Percentiles rank a stretch among this genome's conserved stretches.
Conservation (phyloP, 1,139 yeast species). For the Nematodospora anomalae region DNA sequence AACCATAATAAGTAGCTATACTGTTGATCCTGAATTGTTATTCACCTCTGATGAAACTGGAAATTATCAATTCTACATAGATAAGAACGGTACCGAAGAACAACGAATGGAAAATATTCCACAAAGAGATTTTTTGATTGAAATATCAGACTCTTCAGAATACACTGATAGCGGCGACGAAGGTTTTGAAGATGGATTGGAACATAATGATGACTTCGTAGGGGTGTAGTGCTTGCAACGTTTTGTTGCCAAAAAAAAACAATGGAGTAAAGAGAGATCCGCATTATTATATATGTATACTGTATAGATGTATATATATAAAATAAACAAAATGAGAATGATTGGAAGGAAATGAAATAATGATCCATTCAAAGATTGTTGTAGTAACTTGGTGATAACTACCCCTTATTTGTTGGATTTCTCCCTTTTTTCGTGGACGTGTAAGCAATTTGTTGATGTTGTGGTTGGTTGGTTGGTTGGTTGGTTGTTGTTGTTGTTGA, state of each 20-base stretch:
- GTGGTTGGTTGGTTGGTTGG: too few species aligned
- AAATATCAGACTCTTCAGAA: constrained; percentile 22
- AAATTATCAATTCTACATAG: constrained; percentile 31
- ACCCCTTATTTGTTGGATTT: too few species aligned
- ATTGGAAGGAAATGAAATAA: too few species aligned
- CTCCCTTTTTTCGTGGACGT: too few species aligned
- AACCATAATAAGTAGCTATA: constrained; percentile 33
- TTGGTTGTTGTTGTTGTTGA: too few species aligned
- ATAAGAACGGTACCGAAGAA: constrained; percentile 13
- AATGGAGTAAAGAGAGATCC: too few species aligned
- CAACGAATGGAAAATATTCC: constrained; percentile 11
- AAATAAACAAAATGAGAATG: too few species aligned
- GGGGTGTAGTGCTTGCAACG: constrained; percentile 6
- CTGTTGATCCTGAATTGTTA: constrained; percentile 30
- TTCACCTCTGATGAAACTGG: constrained; percentile 23
- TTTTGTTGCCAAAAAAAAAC: constrained; percentile 1
- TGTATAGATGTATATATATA: too few species aligned
- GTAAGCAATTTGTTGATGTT: too few species aligned
- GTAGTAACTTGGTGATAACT: too few species aligned
- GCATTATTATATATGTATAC: too few species aligned
- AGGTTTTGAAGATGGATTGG: constrained; percentile 29
- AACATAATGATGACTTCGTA: constrained; percentile 28
- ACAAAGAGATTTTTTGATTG: constrained; percentile 23
- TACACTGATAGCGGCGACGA: constrained; percentile 17
- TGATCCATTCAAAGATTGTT: too few species aligned